Conservation (phyloP, 2,329 filamentous ascomycete genomes). For the Aspergillus ochraceus region DNA sequence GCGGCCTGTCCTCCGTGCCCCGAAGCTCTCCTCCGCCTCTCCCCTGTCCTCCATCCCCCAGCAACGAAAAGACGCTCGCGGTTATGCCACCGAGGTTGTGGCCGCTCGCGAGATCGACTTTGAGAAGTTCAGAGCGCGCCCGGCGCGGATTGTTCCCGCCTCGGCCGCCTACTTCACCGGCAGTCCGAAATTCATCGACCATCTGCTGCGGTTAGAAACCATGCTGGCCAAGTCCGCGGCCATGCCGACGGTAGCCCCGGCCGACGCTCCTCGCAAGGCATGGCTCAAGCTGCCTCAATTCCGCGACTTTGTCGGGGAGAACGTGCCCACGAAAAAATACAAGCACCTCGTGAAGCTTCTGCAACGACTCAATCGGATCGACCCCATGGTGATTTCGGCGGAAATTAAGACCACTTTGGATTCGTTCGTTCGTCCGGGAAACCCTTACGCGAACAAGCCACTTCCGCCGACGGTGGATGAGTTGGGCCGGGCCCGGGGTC, state of each 20-base stretch:
- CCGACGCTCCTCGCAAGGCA: conserved; percentile 69
- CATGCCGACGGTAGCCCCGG: conserved; percentile 67
- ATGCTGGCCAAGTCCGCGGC: conserved; percentile 71
- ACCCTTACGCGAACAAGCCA: conserved; percentile 65
- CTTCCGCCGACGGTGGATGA: conserved; percentile 68
- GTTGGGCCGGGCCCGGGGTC: conserved; percentile 74
- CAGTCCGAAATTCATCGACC: conserved; percentile 81
- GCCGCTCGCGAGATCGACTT: conserved; percentile 39
- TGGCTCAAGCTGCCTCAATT: conserved; percentile 82
- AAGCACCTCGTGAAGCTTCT: conserved; percentile 72
- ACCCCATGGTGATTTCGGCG: conserved; percentile 71
- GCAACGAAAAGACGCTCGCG: conserved; percentile 22
- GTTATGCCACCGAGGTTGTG: conserved; percentile 29
- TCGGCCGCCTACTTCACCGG: conserved; percentile 96
- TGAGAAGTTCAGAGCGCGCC: conserved; percentile 31
- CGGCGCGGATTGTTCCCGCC: conserved; percentile 74
- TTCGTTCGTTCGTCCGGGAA: conserved; percentile 72
- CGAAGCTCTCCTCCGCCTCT: conserved; percentile 12
- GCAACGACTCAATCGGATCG: conserved; percentile 80
- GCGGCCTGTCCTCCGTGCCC: conserved; percentile 42
- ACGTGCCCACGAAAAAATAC: conserved; percentile 75
- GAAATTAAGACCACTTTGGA: conserved; percentile 66
- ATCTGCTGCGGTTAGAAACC: conserved; percentile 70
- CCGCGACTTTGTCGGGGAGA: conserved; percentile 68
- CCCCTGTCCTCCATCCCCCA: conserved; percentile 10